Conservation (phyloP, 2,329 filamentous ascomycete genomes). For the Curvularia sp. region DNA sequence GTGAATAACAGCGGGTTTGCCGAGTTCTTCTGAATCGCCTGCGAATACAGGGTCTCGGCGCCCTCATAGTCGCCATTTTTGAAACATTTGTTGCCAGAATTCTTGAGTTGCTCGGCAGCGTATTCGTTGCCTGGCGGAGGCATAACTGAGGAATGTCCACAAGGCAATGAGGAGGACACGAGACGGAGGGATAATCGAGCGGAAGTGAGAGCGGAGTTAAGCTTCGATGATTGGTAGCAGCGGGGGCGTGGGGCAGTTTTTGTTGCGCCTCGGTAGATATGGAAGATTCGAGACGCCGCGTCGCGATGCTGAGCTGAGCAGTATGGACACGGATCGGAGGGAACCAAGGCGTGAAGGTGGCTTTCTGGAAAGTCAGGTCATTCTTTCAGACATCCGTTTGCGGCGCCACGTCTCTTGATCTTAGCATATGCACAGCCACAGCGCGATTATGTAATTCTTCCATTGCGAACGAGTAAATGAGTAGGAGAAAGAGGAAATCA, state of each 20-base stretch:
- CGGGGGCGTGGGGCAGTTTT: slow-evolving; percentile 27
- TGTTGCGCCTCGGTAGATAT: slow-evolving; percentile 20
- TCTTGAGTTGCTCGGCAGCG: slow-evolving; percentile 57
- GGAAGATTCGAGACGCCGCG: slow-evolving; percentile 35
- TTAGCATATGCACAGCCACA: slow-evolving; percentile 11
- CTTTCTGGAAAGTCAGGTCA: not conserved
- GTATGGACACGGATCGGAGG: slow-evolving; percentile 11
- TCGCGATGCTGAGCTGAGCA: slow-evolving; percentile 27
- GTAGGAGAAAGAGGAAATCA: not conserved
- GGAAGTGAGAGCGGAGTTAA: slow-evolving; percentile 31
- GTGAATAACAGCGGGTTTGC: slow-evolving; percentile 82
- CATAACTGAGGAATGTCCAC: slow-evolving; percentile 19
- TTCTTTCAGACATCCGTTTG: not conserved
- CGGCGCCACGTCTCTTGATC: not conserved
- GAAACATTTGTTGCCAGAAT: slow-evolving; percentile 69
- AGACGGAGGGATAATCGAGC: slow-evolving; percentile 12
- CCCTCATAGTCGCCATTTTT: slow-evolving; percentile 67
- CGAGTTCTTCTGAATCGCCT: slow-evolving; percentile 81
- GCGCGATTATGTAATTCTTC: slow-evolving; percentile 1
- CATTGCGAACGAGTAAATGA: not conserved
- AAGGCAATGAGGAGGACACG: slow-evolving; percentile 7
- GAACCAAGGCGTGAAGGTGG: not conserved
- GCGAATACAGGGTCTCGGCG: slow-evolving; percentile 74
- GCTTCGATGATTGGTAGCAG: slow-evolving; percentile 32
- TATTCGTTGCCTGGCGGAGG: slow-evolving; percentile 45